Percentiles rank a stretch among this genome's conserved stretches.
Evolutionary conservation across 2,329 filamentous ascomycete genomes (phyloP).

Genomic region (Fusarium sp.): DNA sequence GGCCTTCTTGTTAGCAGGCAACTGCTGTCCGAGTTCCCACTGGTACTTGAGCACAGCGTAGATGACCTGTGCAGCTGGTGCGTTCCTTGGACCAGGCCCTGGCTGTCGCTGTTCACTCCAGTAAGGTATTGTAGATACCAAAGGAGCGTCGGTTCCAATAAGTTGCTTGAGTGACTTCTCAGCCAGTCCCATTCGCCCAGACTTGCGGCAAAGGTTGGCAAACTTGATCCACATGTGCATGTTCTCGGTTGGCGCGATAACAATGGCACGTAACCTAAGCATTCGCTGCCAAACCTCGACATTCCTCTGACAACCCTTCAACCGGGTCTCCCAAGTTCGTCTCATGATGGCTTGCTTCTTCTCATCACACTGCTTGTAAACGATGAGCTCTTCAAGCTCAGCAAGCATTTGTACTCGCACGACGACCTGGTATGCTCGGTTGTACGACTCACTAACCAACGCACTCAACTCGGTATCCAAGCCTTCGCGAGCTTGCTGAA

Average conservation of each 20-base stretch:
- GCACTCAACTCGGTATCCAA: slow-evolving; percentile 96
- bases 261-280: slow-evolving; percentile 92
- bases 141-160: slow-evolving; percentile 76
- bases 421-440: slow-evolving; percentile 96
- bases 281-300: slow-evolving; percentile 99
- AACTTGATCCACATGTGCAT: slow-evolving; percentile 99
- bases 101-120: slow-evolving; percentile 58
- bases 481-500: slow-evolving; percentile 91
- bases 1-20: slow-evolving; percentile 54
- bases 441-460: slow-evolving; percentile 97
- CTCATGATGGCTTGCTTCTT: slow-evolving; percentile 93
- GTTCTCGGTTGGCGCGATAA: slow-evolving; percentile 92
- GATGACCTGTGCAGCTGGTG: slow-evolving; percentile 80
- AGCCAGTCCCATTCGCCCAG: slow-evolving; percentile 90
- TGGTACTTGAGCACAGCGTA: slow-evolving; percentile 98
- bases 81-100: slow-evolving; percentile 56
- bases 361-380: slow-evolving; percentile 93
- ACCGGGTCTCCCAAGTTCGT: slow-evolving; percentile 92
- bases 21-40: slow-evolving; percentile 85
- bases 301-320: slow-evolving; percentile 95
- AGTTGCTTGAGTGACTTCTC: slow-evolving; percentile 94
- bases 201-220: slow-evolving; percentile 97
- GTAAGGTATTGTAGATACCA: slow-evolving; percentile 71
- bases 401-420: slow-evolving; percentile 99
- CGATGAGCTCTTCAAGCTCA: slow-evolving; percentile 96